A percentile compares a stretch with the other conserved stretches of the same genome.
phyloP scores from a whole-genome alignment of 176 grass and related monocot species.

The Coix lacrymajobi region DNA sequence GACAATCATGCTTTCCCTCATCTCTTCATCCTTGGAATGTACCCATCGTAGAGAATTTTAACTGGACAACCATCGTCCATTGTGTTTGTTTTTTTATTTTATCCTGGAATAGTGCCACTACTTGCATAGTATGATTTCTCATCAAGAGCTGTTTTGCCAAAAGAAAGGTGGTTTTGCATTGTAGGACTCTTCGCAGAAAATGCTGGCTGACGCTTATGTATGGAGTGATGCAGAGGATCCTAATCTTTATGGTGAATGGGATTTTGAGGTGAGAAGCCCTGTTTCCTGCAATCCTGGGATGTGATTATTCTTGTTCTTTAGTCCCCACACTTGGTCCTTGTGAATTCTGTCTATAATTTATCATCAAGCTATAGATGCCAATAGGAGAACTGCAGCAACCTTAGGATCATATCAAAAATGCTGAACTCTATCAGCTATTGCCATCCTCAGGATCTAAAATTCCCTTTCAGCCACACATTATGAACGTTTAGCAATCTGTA shows the following conservation, averaged over 20 bases:
- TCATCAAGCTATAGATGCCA: not conserved
- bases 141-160: not conserved
- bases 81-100: not conserved
- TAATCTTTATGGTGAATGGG: slow-evolving; percentile 83
- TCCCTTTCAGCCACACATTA: not conserved
- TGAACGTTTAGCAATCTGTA: not conserved
- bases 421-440: not conserved
- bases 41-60: not conserved
- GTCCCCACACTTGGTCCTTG: not conserved
- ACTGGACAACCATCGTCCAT: not conserved
- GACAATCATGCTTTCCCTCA: not conserved
- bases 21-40: not conserved
- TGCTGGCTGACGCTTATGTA: slow-evolving; percentile 71
- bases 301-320: not conserved
- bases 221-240: slow-evolving; percentile 72
- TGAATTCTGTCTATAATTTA: not conserved
- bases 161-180: slow-evolving; percentile 11
- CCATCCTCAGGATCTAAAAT: not conserved
- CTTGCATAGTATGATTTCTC: not conserved
- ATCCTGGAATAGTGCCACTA: not conserved
- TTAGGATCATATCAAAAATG: not conserved
- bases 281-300: not conserved
- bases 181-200: slow-evolving; percentile 59
- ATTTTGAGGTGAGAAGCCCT: slow-evolving; percentile 77
- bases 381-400: not conserved